Evolutionary conservation across 257 asterid genomes (phyloP), one percentile per base, ranked within the genome.

Genomic region (Avicennia marina): DNA sequence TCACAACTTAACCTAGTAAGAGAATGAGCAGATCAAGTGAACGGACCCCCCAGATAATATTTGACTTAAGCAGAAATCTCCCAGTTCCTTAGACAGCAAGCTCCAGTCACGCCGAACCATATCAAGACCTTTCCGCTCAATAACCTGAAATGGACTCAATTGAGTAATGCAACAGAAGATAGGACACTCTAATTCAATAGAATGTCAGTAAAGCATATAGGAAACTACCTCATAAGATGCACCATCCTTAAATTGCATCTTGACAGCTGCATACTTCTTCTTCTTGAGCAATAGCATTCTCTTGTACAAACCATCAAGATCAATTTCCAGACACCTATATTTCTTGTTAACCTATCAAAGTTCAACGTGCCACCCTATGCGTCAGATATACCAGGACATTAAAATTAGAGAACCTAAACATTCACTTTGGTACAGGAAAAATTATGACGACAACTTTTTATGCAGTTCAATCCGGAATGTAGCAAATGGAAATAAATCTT

Each of bases 61-160:
- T 71, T 86, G 97, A 70, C 83, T 39, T 25, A 93, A 94, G 67
- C 98, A 93, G 83, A 86, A 93, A 71, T 89, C 94, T 65, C 98
- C 97, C 64, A 84, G 27, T 65, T 93, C 98, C 78, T 89, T 93
- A n/a, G 98, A 80, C 61, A 93, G 65, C 80, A 89, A 65, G 76
- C 98, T 93, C 98, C 98, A 93, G 76, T 93, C 98, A 78, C 98
- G 94, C 29, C 98, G 84, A 65, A 93, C 98, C 87, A 89, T 86
- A 79, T 93, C 98, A 73, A 93, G 95, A 72, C 98, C 98, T 79
- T 93, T 93, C 69, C 86, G 72, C 72, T 93, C 98, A 69, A 84
- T 84, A 52, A 82, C 83, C 98, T 93, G 75, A 43, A 56, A 16
- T 55, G 1, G 42, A 64, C 55, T 57, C 55, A 65, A 45, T 58